Conservation (phyloP, 208 protist species). For the Strigomonas culicis region DNA sequence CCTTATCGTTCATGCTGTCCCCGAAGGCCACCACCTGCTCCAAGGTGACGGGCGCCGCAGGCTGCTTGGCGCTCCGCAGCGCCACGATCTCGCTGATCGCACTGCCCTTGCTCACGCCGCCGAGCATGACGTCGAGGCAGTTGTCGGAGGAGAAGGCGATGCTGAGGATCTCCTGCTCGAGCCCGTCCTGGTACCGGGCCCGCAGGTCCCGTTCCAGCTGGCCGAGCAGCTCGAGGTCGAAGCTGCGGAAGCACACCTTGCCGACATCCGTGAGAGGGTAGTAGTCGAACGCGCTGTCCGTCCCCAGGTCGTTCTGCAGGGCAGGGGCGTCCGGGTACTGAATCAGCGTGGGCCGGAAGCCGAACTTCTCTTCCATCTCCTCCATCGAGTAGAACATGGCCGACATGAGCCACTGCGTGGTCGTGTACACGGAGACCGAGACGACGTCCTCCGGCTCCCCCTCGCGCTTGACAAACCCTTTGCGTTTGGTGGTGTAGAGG, state of each 20-base stretch:
- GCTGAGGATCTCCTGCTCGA: conserved; percentile 18
- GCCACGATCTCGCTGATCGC: conserved; percentile 39
- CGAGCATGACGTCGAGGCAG: conserved; percentile 58
- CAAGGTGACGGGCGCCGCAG: conserved; percentile 15
- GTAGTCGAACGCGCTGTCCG: conserved; percentile 31
- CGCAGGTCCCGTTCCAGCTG: conserved; percentile 36
- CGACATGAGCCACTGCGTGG: conserved; percentile 46
- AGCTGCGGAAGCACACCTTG: conserved; percentile 66
- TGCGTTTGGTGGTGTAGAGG: conserved; percentile 23
- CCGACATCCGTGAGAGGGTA: conserved; percentile 55
- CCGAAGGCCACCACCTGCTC: conserved; percentile 38
- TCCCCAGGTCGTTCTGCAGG: conserved; percentile 13
- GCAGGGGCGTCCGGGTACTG: conserved; percentile 24
- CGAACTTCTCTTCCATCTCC: conserved; percentile 58
- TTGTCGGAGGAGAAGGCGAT: conserved; percentile 50
- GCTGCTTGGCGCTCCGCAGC: conserved; percentile 5
- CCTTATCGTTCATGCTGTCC: conserved; percentile 65
- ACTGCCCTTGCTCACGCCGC: conserved; percentile 49
- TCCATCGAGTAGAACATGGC: conserved; percentile 19
- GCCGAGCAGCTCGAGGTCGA: conserved; percentile 28
- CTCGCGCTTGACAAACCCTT: background rate
- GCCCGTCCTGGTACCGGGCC: conserved; percentile 28
- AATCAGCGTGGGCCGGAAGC: conserved; percentile 35
- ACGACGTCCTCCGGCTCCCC: conserved; percentile 9
- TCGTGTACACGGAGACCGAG: conserved; percentile 43